These are phyloP conservation scores for Pistacia vera DNA, from an alignment of 345 rosid species.

Conservation along the genomic window DNA sequence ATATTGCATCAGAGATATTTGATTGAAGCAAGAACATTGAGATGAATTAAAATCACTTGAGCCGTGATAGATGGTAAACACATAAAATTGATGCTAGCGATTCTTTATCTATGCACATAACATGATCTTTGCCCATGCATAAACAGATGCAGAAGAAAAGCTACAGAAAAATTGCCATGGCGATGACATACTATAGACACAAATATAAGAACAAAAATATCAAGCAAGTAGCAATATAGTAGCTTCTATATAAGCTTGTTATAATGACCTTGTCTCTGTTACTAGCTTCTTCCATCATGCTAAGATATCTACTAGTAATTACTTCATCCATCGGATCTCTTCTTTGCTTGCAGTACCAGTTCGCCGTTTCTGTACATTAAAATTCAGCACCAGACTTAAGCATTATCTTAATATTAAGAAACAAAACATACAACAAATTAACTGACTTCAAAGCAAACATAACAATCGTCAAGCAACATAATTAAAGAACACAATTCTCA, in stretches of 20 bases:
- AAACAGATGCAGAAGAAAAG: background rate
- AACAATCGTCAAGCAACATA: background rate
- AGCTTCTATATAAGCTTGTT: background rate
- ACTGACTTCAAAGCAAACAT: background rate
- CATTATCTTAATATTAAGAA: background rate
- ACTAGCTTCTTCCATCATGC: constrained; percentile 1
- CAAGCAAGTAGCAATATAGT: constrained; percentile 10
- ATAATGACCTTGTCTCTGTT: constrained; percentile 6
- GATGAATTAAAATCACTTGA: background rate
- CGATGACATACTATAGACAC: background rate
- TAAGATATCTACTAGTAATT: background rate
- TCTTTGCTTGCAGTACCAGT: background rate
- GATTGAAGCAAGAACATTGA: background rate
- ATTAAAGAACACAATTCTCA: too few species aligned
- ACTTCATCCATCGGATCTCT: background rate
- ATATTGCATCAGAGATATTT: background rate
- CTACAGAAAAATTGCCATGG: background rate
- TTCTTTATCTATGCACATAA: background rate
- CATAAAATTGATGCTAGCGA: background rate
- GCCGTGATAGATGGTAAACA: background rate
- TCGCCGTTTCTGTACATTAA: background rate
- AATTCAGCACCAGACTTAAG: background rate
- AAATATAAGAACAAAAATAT: background rate
- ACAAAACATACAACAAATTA: background rate
- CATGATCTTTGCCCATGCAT: background rate